Conservation (phyloP, 352 stramenopile species). For the Elongisporangium anandrum region DNA sequence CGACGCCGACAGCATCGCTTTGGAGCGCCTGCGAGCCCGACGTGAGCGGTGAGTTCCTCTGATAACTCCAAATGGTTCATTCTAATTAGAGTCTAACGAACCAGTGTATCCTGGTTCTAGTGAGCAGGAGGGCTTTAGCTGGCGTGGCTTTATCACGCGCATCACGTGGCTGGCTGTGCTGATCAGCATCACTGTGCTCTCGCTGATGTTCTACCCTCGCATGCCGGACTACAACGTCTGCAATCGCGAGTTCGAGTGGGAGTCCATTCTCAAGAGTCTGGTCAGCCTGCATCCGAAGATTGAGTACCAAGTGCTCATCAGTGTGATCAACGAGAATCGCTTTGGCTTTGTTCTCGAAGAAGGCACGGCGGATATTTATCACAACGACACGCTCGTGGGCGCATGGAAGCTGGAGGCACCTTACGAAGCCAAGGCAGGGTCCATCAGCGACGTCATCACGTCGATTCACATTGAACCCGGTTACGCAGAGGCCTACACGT, state of each 20-base stretch:
- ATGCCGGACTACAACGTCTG: conserved; percentile 88
- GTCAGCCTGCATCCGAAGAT: conserved; percentile 72
- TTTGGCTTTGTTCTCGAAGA: conserved; percentile 80
- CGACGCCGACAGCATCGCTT: conserved; percentile 39
- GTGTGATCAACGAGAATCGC: conserved; percentile 86
- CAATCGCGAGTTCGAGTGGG: conserved; percentile 87
- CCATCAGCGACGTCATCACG: conserved; percentile 78
- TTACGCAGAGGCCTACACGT: conserved; percentile 52
- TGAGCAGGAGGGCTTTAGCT: conserved; percentile 43
- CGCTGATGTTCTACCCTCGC: conserved; percentile 86
- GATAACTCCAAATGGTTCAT: neutral
- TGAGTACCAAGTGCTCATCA: conserved; percentile 83
- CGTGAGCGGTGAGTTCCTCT: conserved; percentile 22
- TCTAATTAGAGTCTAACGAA: neutral
- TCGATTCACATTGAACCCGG: conserved; percentile 65
- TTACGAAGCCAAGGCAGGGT: conserved; percentile 58
- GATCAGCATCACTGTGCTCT: conserved; percentile 55
- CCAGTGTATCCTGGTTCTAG: conserved; percentile 7
- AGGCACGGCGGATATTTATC: conserved; percentile 77
- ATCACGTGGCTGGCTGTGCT: conserved; percentile 50
- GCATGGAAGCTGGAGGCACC: conserved; percentile 65
- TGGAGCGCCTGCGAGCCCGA: conserved; percentile 43
- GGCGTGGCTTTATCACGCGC: conserved; percentile 43
- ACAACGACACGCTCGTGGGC: conserved; percentile 65
- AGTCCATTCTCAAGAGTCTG: conserved; percentile 80